phyloP scores from a whole-genome alignment of 2,329 filamentous ascomycete genomes.

The Chalara sp. region DNA sequence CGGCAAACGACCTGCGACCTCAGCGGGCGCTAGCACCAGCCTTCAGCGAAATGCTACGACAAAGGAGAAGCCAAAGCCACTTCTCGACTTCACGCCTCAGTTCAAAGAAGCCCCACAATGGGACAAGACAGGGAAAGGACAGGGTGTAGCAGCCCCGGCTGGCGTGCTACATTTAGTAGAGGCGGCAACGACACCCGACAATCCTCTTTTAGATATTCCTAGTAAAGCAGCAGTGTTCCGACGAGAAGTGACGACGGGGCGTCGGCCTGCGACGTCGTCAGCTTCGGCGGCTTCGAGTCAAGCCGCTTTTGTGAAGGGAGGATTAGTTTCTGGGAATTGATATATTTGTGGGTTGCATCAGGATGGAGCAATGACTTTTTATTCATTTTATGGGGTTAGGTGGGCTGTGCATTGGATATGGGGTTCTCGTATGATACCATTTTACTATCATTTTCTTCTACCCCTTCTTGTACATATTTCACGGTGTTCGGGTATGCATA shows the following conservation, averaged over 20 bases:
- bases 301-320: conserved; percentile 12
- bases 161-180: conserved; percentile 39
- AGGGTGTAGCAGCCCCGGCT: conserved; percentile 34
- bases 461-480: too few species aligned
- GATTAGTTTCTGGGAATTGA: conserved; percentile 5
- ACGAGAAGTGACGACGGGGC: conserved; percentile 11
- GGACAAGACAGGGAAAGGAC: conserved; percentile 44
- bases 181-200: conserved; percentile 29
- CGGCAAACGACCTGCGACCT: conserved; percentile 3
- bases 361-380: too few species aligned
- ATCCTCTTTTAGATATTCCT: conserved; percentile 10
- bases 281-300: conserved; percentile 2
- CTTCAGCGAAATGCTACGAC: conserved; percentile 6
- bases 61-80: conserved; percentile 39
- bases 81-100: conserved; percentile 60
- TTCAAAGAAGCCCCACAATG: conserved; percentile 59
- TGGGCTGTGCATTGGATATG: too few species aligned
- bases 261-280: conserved; percentile 5
- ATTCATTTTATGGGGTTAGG: too few species aligned
- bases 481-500: too few species aligned
- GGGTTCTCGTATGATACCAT: too few species aligned
- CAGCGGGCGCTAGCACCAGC: conserved; percentile 1
- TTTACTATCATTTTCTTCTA: too few species aligned
- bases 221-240: conserved; percentile 18
- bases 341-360: too few species aligned